These are phyloP conservation scores for Calonectria crousiana DNA, from an alignment of 2,329 filamentous ascomycete genomes.

Conservation along the genomic window DNA sequence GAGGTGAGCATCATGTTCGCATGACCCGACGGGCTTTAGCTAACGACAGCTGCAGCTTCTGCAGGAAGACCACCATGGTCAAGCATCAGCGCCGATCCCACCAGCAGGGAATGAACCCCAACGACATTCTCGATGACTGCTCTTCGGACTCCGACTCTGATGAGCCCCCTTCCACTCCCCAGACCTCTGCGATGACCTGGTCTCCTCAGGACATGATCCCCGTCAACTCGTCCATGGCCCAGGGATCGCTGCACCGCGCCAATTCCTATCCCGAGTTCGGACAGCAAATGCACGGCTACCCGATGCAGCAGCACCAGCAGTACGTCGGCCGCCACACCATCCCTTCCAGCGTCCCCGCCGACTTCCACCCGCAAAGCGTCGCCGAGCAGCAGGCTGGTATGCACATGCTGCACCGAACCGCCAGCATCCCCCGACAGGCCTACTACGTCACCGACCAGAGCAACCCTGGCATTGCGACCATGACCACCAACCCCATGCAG, in stretches of 20 bases:
- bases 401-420: constrained; percentile 63
- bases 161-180: constrained; percentile 70
- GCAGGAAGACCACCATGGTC: constrained; percentile 78
- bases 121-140: constrained; percentile 66
- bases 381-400: constrained; percentile 59
- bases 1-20: constrained; percentile 57
- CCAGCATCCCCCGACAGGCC: constrained; percentile 59
- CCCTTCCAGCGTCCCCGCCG: constrained; percentile 54
- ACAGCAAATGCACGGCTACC: constrained; percentile 57
- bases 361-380: constrained; percentile 57
- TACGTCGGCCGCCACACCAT: constrained; percentile 63
- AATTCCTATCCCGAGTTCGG: constrained; percentile 67
- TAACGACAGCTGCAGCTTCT: constrained; percentile 66
- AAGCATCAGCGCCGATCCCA: constrained; percentile 75
- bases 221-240: constrained; percentile 51
- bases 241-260: constrained; percentile 61
- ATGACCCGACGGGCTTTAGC: constrained; percentile 10
- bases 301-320: constrained; percentile 55
- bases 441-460: constrained; percentile 73
- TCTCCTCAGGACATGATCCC: constrained; percentile 57
- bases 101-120: constrained; percentile 68
- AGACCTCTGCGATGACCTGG: constrained; percentile 66
- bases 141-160: constrained; percentile 69
- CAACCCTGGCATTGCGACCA: constrained; percentile 72
- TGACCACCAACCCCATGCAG: constrained; percentile 66